Evolutionary conservation across 23 red algal species (phyloP).

Genomic region (Cyanidioschyzon merolae): DNA sequence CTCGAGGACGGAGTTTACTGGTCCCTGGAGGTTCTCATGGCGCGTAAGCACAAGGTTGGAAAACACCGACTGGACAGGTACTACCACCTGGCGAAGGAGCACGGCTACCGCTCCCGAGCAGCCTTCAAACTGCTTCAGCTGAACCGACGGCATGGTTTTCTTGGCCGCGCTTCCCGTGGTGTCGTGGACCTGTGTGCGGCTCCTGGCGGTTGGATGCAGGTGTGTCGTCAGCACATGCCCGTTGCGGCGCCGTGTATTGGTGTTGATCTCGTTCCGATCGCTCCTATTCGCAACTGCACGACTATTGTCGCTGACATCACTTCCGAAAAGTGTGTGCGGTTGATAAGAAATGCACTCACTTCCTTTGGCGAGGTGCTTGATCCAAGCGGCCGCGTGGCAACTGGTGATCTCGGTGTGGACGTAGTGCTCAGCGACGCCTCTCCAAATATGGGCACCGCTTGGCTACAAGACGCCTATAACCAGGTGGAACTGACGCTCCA

Average conservation of each 20-base stretch:
- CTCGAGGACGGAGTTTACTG: too few relatives aligned
- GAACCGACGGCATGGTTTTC: conserved; percentile 78
- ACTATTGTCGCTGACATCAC: conserved; percentile 74
- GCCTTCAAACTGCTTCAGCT: conserved; percentile 95
- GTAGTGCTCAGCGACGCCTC: conserved; percentile 85
- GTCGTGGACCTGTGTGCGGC: conserved; percentile 95
- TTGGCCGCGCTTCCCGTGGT: conserved; percentile 45
- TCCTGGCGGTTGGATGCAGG: conserved; percentile 94
- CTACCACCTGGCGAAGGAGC: conserved; percentile 96
- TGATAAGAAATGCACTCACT: conserved; percentile 39
- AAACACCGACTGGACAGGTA: conserved; percentile 87
- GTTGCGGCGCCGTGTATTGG: conserved; percentile 61
- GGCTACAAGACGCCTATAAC: conserved; percentile 94
- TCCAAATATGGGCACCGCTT: conserved; percentile 93
- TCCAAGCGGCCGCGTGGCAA: background rate
- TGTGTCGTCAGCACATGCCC: conserved; percentile 74
- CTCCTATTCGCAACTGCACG: conserved; percentile 30
- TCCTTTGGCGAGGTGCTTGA: background rate
- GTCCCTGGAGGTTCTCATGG: conserved; percentile 22
- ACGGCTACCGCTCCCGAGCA: conserved; percentile 91
- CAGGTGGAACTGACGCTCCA: conserved; percentile 85
- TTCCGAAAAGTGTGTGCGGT: conserved; percentile 33
- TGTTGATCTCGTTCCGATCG: conserved; percentile 88
- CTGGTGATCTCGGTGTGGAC: conserved; percentile 29
- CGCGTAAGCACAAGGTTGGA: conserved; percentile 72